Evolutionary conservation across 148 eudicot species (phyloP).

Genomic region (Chenopodium formosanum): DNA sequence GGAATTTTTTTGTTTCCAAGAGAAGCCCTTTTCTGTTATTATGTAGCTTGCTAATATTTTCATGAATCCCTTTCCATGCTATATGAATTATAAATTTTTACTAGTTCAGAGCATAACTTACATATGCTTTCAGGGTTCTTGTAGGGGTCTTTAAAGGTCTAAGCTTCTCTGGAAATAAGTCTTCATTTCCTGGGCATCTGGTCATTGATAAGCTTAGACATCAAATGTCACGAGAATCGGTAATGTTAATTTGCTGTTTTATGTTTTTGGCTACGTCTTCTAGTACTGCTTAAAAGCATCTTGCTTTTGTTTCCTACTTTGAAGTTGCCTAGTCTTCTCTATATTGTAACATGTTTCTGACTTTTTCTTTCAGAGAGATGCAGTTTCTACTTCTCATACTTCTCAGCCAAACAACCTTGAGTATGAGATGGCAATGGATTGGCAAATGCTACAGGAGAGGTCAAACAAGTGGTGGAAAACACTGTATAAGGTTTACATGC

Average conservation of each 20-base stretch:
- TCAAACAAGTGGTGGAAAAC: conserved; percentile 39
- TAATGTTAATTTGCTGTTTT: background rate
- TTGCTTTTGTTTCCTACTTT: background rate
- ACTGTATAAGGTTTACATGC: conserved; percentile 43
- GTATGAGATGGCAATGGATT: conserved; percentile 69
- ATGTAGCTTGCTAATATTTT: background rate
- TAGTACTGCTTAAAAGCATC: background rate
- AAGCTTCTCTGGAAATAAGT: conserved; percentile 33
- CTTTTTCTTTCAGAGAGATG: conserved; percentile 45
- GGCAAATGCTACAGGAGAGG: conserved; percentile 58
- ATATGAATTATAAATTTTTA: background rate
- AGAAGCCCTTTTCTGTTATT: background rate
- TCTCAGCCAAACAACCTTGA: conserved; percentile 66
- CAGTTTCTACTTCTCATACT: conserved; percentile 75
- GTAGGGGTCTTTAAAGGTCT: conserved; percentile 37
- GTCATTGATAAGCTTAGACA: conserved; percentile 37
- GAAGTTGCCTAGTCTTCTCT: background rate
- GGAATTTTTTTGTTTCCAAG: too few relatives aligned
- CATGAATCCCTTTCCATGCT: background rate
- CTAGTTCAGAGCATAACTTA: background rate
- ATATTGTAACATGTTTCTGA: background rate
- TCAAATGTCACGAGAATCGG: conserved; percentile 43
- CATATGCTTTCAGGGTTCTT: conserved; percentile 51
- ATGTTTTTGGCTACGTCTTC: background rate
- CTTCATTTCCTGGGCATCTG: conserved; percentile 59